phyloP scores from a whole-genome alignment of 495 filamentous ascomycete genomes.

The Xylaria palmicola region DNA sequence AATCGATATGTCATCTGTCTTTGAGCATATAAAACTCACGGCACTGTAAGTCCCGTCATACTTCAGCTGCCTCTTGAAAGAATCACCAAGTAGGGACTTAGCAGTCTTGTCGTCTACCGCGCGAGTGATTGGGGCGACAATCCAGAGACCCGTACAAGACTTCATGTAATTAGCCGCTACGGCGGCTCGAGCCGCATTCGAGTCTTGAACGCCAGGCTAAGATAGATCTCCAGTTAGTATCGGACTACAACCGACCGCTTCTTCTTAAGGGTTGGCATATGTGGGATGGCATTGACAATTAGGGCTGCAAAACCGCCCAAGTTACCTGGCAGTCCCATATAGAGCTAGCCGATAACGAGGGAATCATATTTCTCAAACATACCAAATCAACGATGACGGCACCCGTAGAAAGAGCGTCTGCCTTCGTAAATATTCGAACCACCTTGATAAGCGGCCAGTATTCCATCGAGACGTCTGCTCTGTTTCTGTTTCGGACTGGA shows the following conservation, averaged over 20 bases:
- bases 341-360: neutral
- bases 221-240: slow-evolving; percentile 6
- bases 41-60: slow-evolving; percentile 58
- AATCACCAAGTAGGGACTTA: slow-evolving; percentile 57
- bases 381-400: slow-evolving; percentile 65
- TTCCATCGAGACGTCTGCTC: slow-evolving; percentile 40
- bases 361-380: slow-evolving; percentile 17
- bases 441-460: slow-evolving; percentile 69
- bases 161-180: slow-evolving; percentile 65
- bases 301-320: neutral
- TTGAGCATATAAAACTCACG: slow-evolving; percentile 67
- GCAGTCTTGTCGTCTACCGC: slow-evolving; percentile 68
- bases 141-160: slow-evolving; percentile 53
- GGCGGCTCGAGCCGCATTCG: slow-evolving; percentile 61
- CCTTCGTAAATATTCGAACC: slow-evolving; percentile 59
- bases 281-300: neutral
- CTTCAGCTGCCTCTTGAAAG: slow-evolving; percentile 64
- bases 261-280: neutral
- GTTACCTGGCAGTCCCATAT: neutral
- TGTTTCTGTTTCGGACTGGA: slow-evolving; percentile 15
- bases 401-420: slow-evolving; percentile 57
- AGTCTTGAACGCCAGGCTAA: slow-evolving; percentile 60
- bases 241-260: too few species aligned
- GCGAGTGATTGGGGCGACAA: slow-evolving; percentile 64
- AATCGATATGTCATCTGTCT: slow-evolving; percentile 63